Evolutionary conservation across 768 basidiomycete genomes (phyloP).

Genomic region (Boletus coccyginus): DNA sequence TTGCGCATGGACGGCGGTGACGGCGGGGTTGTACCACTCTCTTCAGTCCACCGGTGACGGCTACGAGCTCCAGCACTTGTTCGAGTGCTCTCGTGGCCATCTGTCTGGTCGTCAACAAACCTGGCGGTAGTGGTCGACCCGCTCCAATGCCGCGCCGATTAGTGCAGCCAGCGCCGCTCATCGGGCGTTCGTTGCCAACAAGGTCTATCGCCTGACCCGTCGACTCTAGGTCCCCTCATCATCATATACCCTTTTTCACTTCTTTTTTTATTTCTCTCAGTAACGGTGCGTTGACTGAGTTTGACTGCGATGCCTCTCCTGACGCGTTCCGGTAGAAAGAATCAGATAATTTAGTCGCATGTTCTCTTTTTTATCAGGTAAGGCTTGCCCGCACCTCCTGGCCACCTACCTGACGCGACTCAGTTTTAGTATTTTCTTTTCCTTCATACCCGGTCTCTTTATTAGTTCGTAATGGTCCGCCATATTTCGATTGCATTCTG

Average conservation of each 20-base stretch:
- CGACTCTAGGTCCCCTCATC: neutral
- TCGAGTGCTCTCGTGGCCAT: neutral
- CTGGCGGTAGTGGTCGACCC: neutral
- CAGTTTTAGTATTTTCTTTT: too few relatives aligned
- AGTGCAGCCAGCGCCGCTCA: neutral
- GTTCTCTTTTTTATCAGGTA: too few relatives aligned
- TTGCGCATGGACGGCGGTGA: neutral
- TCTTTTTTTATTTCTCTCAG: too few relatives aligned
- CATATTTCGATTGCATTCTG: too few relatives aligned
- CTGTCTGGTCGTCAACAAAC: neutral
- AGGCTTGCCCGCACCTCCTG: too few relatives aligned
- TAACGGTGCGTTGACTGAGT: too few relatives aligned
- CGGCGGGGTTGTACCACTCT: neutral
- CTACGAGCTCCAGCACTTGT: neutral
- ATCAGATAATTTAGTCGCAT: too few relatives aligned
- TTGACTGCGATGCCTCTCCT: too few relatives aligned
- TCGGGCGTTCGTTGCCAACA: neutral
- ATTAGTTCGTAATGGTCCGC: too few relatives aligned
- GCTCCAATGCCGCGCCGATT: neutral
- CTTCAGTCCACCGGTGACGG: neutral
- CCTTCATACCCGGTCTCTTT: too few relatives aligned
- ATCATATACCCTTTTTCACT: conserved; percentile 14
- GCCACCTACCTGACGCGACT: too few relatives aligned
- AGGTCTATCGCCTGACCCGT: neutral
- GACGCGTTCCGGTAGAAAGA: too few relatives aligned